A percentile compares a stretch with the other conserved stretches of the same genome.
Evolutionary conservation across 139 green algal genomes (phyloP).

Genomic region (Marvania coccoides): DNA sequence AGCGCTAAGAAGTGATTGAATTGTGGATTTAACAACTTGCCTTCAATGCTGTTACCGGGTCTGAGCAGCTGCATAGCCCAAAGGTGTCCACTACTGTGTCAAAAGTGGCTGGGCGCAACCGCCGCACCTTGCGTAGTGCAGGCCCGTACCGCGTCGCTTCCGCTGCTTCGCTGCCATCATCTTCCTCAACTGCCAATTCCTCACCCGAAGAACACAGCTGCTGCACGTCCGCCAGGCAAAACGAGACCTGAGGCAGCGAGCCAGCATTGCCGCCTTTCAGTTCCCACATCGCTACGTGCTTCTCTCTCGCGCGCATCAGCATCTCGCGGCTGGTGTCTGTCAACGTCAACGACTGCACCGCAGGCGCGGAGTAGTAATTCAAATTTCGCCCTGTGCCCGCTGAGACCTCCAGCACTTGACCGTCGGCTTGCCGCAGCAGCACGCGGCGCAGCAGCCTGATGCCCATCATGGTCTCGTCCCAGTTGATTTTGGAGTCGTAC

Average conservation of each 20-base stretch:
- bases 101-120: constrained; percentile 43
- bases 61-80: constrained; percentile 53
- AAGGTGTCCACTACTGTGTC: constrained; percentile 75
- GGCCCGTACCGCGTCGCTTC: neutral
- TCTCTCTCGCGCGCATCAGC: constrained; percentile 38
- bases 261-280: neutral
- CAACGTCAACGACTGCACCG: constrained; percentile 26
- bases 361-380: constrained; percentile 37
- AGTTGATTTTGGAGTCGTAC: constrained; percentile 45
- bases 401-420: constrained; percentile 64
- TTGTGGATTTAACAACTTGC: neutral
- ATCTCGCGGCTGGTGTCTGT: constrained; percentile 55
- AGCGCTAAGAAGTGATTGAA: neutral
- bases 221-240: constrained; percentile 26
- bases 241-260: neutral
- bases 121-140: neutral
- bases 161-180: neutral
- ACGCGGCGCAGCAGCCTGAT: constrained; percentile 43
- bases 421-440: constrained; percentile 37
- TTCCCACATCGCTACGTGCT: constrained; percentile 9
- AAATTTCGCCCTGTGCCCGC: constrained; percentile 70
- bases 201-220: constrained; percentile 2
- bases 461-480: constrained; percentile 51
- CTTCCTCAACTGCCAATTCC: neutral
- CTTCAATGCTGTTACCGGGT: constrained; percentile 44